These are phyloP conservation scores for Alternaria atra DNA, from an alignment of 2,329 filamentous ascomycete genomes.

Conservation along the genomic window DNA sequence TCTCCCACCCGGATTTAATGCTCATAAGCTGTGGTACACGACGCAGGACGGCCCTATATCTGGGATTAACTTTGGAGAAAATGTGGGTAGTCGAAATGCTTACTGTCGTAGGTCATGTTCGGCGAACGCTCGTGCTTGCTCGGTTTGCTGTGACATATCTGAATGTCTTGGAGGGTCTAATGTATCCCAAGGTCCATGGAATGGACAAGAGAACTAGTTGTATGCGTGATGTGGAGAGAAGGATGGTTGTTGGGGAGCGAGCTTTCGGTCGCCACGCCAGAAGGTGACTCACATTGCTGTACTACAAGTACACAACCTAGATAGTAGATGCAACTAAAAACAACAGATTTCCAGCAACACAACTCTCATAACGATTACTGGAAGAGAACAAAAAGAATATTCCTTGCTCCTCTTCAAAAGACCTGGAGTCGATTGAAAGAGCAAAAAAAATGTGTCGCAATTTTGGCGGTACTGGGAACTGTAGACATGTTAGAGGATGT, in stretches of 20 bases:
- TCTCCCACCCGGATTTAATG: not conserved
- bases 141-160: not conserved
- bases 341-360: not conserved
- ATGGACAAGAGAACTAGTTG: not conserved
- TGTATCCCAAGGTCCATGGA: not conserved
- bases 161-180: not conserved
- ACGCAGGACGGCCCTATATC: not conserved
- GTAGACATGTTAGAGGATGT: conserved; percentile 31
- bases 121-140: not conserved
- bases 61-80: not conserved
- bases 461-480: conserved; percentile 41
- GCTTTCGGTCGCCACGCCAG: not conserved
- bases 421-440: not conserved
- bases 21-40: not conserved
- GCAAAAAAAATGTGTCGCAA: conserved; percentile 28
- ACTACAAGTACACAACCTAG: not conserved
- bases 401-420: no score
- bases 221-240: not conserved
- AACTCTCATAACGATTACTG: no score
- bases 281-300: not conserved
- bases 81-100: not conserved
- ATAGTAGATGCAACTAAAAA: not conserved
- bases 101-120: conserved; percentile 5
- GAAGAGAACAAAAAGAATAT: not conserved
- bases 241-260: not conserved